Percentiles rank a stretch among this genome's conserved stretches.
phyloP scores from a whole-genome alignment of 495 filamentous ascomycete species.

The Bryoglossum gracile region DNA sequence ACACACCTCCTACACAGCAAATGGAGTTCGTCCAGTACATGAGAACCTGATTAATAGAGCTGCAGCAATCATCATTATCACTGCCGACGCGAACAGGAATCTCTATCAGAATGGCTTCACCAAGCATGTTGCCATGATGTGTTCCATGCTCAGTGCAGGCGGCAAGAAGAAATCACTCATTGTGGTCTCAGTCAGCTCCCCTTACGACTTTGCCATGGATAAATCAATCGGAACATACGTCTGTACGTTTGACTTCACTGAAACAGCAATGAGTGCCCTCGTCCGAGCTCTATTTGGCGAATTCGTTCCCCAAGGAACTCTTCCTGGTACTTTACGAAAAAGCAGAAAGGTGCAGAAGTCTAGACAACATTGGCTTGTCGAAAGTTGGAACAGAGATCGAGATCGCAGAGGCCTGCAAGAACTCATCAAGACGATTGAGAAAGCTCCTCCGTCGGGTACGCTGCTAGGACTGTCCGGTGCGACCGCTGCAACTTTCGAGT shows the following conservation, averaged over 20 bases:
- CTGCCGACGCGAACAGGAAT: conserved; percentile 84
- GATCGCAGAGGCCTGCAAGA: conserved; percentile 63
- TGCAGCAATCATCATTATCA: conserved; percentile 76
- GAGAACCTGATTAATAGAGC: conserved; percentile 84
- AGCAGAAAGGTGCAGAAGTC: conserved; percentile 76
- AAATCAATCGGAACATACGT: conserved; percentile 78
- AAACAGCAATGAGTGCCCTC: conserved; percentile 75
- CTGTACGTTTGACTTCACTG: conserved; percentile 91
- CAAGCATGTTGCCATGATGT: conserved; percentile 92
- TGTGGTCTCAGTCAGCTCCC: conserved; percentile 84
- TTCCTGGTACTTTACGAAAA: conserved; percentile 77
- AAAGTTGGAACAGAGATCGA: conserved; percentile 70
- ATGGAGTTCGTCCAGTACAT: conserved; percentile 80
- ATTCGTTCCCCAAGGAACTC: conserved; percentile 57
- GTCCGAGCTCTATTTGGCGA: conserved; percentile 78
- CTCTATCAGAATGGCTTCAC: conserved; percentile 86
- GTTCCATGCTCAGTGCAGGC: conserved; percentile 48
- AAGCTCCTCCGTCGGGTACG: conserved; percentile 47
- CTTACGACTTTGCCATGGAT: conserved; percentile 94
- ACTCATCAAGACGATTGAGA: conserved; percentile 56
- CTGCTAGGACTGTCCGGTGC: conserved; percentile 56
- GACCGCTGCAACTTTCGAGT: conserved; percentile 67
- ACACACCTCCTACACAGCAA: conserved; percentile 87
- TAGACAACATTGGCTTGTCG: conserved; percentile 83
- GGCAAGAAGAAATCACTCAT: conserved; percentile 65